Conservation (phyloP, 73 alveolate genomes). For the Tetrahymena thermophila region DNA sequence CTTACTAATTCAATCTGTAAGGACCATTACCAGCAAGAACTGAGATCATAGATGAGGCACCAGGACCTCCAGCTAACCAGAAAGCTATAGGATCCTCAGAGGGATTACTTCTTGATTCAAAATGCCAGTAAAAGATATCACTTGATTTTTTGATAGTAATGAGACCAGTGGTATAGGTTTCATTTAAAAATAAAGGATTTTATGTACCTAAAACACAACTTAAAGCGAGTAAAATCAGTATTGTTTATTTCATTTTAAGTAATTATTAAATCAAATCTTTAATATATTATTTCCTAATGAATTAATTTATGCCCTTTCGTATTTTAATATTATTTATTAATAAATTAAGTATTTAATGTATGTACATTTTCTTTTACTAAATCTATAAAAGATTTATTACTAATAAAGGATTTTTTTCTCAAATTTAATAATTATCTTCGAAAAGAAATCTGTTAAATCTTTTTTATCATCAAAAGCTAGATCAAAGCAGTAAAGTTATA, state of each 20-base stretch:
- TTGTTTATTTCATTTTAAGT: neutral
- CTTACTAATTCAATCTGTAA: neutral
- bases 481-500: too few relatives aligned
- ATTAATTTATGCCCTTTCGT: too few relatives aligned
- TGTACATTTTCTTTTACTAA: too few relatives aligned
- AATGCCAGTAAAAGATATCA: constrained; percentile 60
- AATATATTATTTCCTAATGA: too few relatives aligned
- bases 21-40: constrained; percentile 89
- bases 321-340: too few relatives aligned
- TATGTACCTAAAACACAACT: neutral
- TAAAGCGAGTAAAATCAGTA: neutral
- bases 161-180: constrained; percentile 38
- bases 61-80: constrained; percentile 97
- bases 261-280: too few relatives aligned
- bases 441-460: too few relatives aligned
- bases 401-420: too few relatives aligned
- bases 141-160: constrained; percentile 12
- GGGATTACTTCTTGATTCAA: constrained; percentile 27
- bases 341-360: too few relatives aligned
- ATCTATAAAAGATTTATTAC: too few relatives aligned
- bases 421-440: too few relatives aligned
- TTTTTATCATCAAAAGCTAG: too few relatives aligned
- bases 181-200: constrained; percentile 37
- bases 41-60: constrained; percentile 76
- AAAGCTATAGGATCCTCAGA: constrained; percentile 63